These are phyloP conservation scores for Fraxinus quadrangulata DNA, from an alignment of 257 asterid species.

Conservation along the genomic window DNA sequence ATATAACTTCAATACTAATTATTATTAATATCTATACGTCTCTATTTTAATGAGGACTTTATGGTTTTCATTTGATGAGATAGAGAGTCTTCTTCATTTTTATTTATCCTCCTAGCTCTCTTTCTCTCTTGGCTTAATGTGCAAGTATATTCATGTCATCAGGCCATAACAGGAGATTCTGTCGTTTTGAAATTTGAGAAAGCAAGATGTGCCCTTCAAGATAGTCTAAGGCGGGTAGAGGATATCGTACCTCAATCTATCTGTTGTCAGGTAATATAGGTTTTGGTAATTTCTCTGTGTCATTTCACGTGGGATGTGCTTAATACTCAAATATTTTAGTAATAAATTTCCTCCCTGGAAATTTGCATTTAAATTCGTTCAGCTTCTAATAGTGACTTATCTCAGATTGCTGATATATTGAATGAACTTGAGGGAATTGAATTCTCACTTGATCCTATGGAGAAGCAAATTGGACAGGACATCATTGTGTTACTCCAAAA, in stretches of 20 bases:
- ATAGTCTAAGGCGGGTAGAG: constrained; percentile 86
- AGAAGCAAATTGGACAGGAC: constrained; percentile 88
- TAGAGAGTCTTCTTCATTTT: background rate
- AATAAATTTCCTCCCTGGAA: constrained; percentile 5
- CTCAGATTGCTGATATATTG: constrained; percentile 76
- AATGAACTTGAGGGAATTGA: constrained; percentile 68
- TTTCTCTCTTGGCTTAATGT: background rate
- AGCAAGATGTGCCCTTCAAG: constrained; percentile 88
- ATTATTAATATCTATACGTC: background rate
- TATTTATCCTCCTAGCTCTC: background rate
- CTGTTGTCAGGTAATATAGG: constrained; percentile 70
- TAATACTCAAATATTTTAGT: background rate
- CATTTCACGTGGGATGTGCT: background rate
- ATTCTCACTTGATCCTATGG: constrained; percentile 77
- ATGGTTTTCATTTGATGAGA: background rate
- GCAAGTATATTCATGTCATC: constrained; percentile 26
- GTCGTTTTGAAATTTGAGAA: constrained; percentile 86
- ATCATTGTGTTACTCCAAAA: constrained; percentile 87
- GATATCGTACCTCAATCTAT: constrained; percentile 89
- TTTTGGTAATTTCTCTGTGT: background rate
- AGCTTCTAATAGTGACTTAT: constrained; percentile 21
- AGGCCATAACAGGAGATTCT: constrained; percentile 98
- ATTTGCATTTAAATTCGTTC: constrained; percentile 7
- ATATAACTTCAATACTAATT: background rate
- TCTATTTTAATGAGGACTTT: constrained; percentile 5